Evolutionary conservation across 2,329 filamentous ascomycete species (phyloP), one percentile per base, ranked within the genome.

Genomic region (Hypoxylon rubiginosum): DNA sequence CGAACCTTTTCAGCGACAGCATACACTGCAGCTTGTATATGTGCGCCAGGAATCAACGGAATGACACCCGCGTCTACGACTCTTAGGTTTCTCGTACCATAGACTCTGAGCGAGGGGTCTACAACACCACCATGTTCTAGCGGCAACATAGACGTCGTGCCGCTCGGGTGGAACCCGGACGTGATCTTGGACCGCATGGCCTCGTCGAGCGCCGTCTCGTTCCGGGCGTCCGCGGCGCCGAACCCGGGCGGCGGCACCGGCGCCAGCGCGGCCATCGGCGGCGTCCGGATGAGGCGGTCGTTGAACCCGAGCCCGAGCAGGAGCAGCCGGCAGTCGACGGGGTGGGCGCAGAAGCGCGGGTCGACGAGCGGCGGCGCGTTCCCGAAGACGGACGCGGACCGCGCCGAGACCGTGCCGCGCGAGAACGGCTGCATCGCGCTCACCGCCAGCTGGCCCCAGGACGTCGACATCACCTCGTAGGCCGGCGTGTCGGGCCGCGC

Each of bases 11-110:
- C 84, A 68, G 73, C 74, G 55, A 76, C 49, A 28, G 74, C 73
- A 45, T 76, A 76, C 46, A 75, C 46, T 0, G 66, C 63, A 2
- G 74, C 71, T 34, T 76, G 73, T 26, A 74, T 74, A 64, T 77
- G 74, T n/a, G 66, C 74, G 77, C 81, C 68, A 1, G 82, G 82
- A 19, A 84, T 78, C 54, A 84, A 64, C 7, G 82, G 82, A 26
- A 83, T 79, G 30, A 84, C 74, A 13, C 80, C 79, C 4, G 80
- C 80, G 68, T 85, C 82, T 3, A 83, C 81, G 26, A 84, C 77
- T 36, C 82, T 76, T 50, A 84, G 68, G 57, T 82, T 82, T 39
- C 70, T 71, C 24, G 79, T 80, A 3, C 82, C 82, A 63, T 83
- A 82, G 0, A 84, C 82, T 49, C 74, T 71, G 4, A 84, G 72